Evolutionary conservation across 768 basidiomycete species (phyloP).

Genomic region (Termitomyces titanicus): DNA sequence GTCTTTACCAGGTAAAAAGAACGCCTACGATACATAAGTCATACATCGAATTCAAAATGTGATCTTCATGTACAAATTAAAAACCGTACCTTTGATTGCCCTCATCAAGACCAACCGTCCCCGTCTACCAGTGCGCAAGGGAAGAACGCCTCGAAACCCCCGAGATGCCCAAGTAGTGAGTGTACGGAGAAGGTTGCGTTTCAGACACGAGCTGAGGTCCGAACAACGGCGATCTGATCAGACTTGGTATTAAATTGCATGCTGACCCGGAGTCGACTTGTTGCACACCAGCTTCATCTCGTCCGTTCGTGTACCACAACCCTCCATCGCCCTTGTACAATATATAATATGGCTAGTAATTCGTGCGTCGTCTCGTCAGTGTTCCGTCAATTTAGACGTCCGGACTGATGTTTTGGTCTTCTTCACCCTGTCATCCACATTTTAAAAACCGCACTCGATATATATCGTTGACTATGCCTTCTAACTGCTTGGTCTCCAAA

Average conservation of each 20-base stretch:
- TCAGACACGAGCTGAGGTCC: background rate
- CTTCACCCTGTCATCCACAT: background rate
- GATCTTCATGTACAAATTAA: background rate
- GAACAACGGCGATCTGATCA: conserved; percentile 1
- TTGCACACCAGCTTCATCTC: background rate
- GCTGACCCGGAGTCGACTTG: conserved; percentile 1
- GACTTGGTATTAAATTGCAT: background rate
- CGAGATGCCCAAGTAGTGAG: background rate
- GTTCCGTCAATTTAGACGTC: background rate
- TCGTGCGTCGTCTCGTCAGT: background rate
- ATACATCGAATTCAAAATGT: no score
- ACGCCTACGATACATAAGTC: background rate
- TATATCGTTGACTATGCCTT: no score
- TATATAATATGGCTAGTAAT: background rate
- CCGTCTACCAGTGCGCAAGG: background rate
- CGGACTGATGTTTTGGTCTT: background rate
- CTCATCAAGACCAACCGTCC: conserved; percentile 20
- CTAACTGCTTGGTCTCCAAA: background rate
- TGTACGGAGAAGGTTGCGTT: background rate
- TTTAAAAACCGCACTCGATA: background rate
- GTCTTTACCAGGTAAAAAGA: conserved; percentile 1
- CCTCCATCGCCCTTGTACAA: background rate
- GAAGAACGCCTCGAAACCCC: background rate
- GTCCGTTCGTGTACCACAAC: background rate
- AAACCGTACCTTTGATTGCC: background rate